Evolutionary conservation across 2,329 filamentous ascomycete species (phyloP).

Genomic region (Paramyrothecium roridum): DNA sequence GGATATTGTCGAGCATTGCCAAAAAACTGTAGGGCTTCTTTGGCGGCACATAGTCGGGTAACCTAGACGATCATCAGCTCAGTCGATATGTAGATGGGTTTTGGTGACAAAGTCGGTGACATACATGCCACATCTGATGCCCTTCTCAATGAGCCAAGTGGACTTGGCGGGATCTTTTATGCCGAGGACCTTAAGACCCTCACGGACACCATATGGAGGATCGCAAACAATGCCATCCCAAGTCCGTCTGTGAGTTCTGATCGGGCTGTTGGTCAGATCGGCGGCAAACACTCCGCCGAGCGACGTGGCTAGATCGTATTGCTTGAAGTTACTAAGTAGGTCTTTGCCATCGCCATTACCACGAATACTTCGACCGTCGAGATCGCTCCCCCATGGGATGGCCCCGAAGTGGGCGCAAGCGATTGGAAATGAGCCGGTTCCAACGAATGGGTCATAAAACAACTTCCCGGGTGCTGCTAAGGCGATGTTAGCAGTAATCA

Average conservation of each 20-base stretch:
- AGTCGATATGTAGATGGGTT: neutral
- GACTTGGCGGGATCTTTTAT: slow-evolving; percentile 63
- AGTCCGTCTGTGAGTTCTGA: slow-evolving; percentile 53
- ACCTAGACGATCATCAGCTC: slow-evolving; percentile 24
- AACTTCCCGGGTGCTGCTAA: slow-evolving; percentile 78
- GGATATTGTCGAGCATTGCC: slow-evolving; percentile 85
- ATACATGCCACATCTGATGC: slow-evolving; percentile 66
- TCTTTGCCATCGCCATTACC: slow-evolving; percentile 59
- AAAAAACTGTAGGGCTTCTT: slow-evolving; percentile 91
- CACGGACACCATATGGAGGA: slow-evolving; percentile 91
- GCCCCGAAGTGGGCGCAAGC: slow-evolving; percentile 91
- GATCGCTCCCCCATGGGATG: slow-evolving; percentile 80
- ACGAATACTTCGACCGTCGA: slow-evolving; percentile 85
- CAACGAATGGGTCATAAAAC: slow-evolving; percentile 93
- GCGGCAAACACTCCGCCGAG: slow-evolving; percentile 80
- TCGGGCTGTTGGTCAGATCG: slow-evolving; percentile 83
- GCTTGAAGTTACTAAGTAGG: slow-evolving; percentile 70
- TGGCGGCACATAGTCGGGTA: slow-evolving; percentile 72
- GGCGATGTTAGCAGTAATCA: slow-evolving; percentile 89
- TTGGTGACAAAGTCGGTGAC: slow-evolving; percentile 18
- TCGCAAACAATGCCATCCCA: slow-evolving; percentile 94
- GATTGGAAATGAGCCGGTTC: slow-evolving; percentile 88
- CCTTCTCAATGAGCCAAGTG: slow-evolving; percentile 63
- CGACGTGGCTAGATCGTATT: slow-evolving; percentile 67
- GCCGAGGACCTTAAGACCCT: slow-evolving; percentile 86